These are phyloP conservation scores for Grammothele lineata DNA, from an alignment of 768 basidiomycete species.

Conservation along the genomic window DNA sequence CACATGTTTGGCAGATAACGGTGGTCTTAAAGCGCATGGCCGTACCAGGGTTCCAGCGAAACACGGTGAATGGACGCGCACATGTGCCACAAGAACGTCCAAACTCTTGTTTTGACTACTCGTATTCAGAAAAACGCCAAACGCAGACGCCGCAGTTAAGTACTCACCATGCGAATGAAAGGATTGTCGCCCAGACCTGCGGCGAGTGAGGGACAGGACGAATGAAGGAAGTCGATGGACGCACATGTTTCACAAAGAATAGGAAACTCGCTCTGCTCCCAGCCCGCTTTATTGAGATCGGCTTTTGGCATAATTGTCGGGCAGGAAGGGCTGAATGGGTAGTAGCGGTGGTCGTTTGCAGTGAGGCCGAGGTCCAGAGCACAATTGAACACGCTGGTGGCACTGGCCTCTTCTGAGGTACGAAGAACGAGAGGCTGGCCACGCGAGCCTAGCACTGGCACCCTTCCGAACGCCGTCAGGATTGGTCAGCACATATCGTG, in stretches of 20 bases:
- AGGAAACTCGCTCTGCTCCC: conserved; percentile 92
- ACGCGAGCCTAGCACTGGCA: too few relatives aligned
- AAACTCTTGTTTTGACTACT: conserved; percentile 93
- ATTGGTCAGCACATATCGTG: too few relatives aligned
- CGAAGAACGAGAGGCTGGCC: too few relatives aligned
- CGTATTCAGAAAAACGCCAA: background rate
- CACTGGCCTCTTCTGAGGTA: too few relatives aligned
- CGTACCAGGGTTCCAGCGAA: conserved; percentile 96
- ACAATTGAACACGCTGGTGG: too few relatives aligned
- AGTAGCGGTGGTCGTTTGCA: too few relatives aligned
- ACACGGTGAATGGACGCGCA: conserved; percentile 93
- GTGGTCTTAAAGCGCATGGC: conserved; percentile 96
- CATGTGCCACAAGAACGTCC: conserved; percentile 97
- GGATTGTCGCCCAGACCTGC: conserved; percentile 85
- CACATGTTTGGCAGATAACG: conserved; percentile 94
- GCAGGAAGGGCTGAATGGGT: too few relatives aligned
- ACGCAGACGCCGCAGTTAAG: too few relatives aligned
- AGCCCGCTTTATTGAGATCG: conserved; percentile 94
- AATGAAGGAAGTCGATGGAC: conserved; percentile 22
- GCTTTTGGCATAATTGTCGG: conserved; percentile 61
- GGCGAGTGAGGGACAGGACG: background rate
- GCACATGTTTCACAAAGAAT: conserved; percentile 91
- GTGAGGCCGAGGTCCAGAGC: too few relatives aligned
- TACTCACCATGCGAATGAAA: conserved; percentile 87
- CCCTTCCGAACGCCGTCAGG: too few relatives aligned